A percentile compares a stretch with the other conserved stretches of the same genome.
These are phyloP conservation scores for Sherardia arvensis DNA, from an alignment of 257 asterid genomes.

Conservation along the genomic window DNA sequence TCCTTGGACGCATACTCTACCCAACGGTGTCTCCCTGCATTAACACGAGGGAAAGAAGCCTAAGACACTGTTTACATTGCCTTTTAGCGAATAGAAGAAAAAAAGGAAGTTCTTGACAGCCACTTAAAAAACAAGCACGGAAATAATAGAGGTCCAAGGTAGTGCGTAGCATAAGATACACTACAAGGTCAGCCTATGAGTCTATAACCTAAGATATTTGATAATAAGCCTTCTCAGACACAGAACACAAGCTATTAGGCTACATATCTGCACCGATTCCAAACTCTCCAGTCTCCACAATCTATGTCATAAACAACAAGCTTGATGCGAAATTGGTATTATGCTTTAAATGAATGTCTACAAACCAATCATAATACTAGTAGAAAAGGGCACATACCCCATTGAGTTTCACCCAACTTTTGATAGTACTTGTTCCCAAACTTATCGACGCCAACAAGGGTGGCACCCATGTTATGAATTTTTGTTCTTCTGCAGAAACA, in stretches of 20 bases:
- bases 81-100: background rate
- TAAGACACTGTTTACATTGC: background rate
- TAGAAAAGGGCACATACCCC: conserved; percentile 43
- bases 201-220: background rate
- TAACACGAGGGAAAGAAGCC: background rate
- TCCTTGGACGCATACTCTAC: conserved; percentile 91
- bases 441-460: conserved; percentile 78
- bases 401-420: conserved; percentile 78
- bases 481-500: conserved; percentile 60
- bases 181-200: background rate
- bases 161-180: background rate
- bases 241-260: background rate
- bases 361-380: background rate
- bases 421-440: conserved; percentile 91
- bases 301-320: background rate
- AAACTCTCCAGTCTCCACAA: background rate
- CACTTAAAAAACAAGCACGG: background rate
- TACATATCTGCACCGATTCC: background rate
- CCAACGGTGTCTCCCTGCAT: conserved; percentile 93
- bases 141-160: background rate
- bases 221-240: background rate
- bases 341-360: background rate
- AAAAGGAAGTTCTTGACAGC: background rate
- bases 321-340: background rate
- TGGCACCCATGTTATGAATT: conserved; percentile 93